Evolutionary conservation across 306 rosid species (phyloP), one percentile per base, ranked within the genome.

Genomic region (Vigna nakashimae): DNA sequence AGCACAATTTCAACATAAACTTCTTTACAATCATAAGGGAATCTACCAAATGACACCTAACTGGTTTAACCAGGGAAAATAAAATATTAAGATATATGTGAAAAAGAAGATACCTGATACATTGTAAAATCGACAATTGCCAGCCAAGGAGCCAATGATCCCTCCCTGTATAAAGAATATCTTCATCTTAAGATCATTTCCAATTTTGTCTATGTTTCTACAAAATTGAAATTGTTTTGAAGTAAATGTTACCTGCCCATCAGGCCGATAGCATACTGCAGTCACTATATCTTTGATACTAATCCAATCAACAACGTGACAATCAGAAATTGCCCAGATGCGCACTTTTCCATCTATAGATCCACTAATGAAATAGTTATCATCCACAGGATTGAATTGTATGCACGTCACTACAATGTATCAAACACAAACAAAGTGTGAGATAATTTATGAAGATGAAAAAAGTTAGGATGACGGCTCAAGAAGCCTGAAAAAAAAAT

Each of bases 301-400:
- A 26, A 76, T 89, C 94, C 98, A 96, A 83, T 89, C 98, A 79
- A 92, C 93, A 79, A 96, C 99, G 82, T 89, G 98, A 75, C 88
- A 85, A 76, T 78, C 85, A 65, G 89, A 69, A 79, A 92, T 85
- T 49, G 87, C 80, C 99, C 99, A 96, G 68, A 96, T 87, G 78
- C 99, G 99, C 67, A 96, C 92, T 89, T 96, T 96, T 76, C 98
- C 98, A 81, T 96, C 99, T 69, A 96, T 92, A 24, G 97, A 96
- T 81, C 99, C 99, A 30, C 97, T 96, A 69, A 96, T 90, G 93
- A 96, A 96, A 86, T 86, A 89, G 74, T 91, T 81, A 50, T 96
- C 99, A 85, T 96, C 96, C 76, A 87, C 80, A 0, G 99, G 99
- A 86, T 92, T 92, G 84, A 96, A 96, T 75, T 96, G 98, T 79